Evolutionary conservation across 352 stramenopile genomes (phyloP).

Genomic region (Blastocystis sp.): DNA sequence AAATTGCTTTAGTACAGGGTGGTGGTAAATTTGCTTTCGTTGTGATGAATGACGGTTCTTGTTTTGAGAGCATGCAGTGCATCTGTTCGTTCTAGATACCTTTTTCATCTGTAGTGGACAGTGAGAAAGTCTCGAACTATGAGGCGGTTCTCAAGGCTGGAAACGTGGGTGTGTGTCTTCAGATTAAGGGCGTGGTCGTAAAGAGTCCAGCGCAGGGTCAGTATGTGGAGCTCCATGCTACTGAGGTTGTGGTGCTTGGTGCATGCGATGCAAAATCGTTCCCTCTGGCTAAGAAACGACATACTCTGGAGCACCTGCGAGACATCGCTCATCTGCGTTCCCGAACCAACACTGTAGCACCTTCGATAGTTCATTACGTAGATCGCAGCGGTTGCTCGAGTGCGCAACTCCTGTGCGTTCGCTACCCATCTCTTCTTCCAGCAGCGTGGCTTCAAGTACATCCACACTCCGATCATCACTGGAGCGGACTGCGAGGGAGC

Average conservation of each 20-base stretch:
- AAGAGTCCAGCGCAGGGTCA: slow-evolving; percentile 79
- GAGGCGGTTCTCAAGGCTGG: slow-evolving; percentile 75
- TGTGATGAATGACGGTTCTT: slow-evolving; percentile 88
- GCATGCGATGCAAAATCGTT: slow-evolving; percentile 83
- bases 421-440: slow-evolving; percentile 79
- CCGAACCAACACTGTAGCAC: slow-evolving; percentile 82
- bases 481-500: slow-evolving; percentile 93
- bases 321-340: slow-evolving; percentile 89
- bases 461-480: slow-evolving; percentile 89
- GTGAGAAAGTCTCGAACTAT: slow-evolving; percentile 64
- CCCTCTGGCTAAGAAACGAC: slow-evolving; percentile 95
- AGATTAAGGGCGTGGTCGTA: slow-evolving; percentile 79
- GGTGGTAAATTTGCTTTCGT: slow-evolving; percentile 79
- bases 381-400: slow-evolving; percentile 83
- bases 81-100: slow-evolving; percentile 70
- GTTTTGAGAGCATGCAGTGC: slow-evolving; percentile 82
- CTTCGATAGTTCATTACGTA: background rate
- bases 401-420: slow-evolving; percentile 79
- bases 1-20: background rate
- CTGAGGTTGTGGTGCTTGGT: slow-evolving; percentile 77
- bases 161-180: slow-evolving; percentile 83
- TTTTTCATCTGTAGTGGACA: slow-evolving; percentile 66
- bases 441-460: slow-evolving; percentile 69
- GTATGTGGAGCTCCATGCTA: slow-evolving; percentile 82
- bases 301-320: slow-evolving; percentile 91